Evolutionary conservation across 164 flowering plant genomes (phyloP).

Genomic region (Nymphaea colorata): DNA sequence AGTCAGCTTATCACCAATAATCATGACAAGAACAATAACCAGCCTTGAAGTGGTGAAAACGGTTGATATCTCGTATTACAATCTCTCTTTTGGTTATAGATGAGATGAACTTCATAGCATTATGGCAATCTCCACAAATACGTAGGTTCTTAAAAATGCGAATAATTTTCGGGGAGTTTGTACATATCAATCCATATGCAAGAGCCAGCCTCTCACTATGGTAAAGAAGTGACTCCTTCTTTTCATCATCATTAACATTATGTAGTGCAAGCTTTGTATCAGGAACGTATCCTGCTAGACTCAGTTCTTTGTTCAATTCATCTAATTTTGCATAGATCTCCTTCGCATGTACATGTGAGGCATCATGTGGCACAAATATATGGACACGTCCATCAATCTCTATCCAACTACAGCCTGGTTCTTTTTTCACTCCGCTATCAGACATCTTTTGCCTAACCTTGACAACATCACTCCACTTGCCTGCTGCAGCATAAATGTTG

Average conservation of each 20-base stretch:
- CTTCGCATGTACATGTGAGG: conserved; percentile 30
- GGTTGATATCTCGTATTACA: conserved; percentile 28
- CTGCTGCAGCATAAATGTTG: conserved; percentile 40
- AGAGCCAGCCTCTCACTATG: conserved; percentile 54
- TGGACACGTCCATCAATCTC: conserved; percentile 36
- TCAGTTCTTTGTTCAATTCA: conserved; percentile 21
- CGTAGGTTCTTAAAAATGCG: conserved; percentile 39
- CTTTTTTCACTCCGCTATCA: conserved; percentile 36
- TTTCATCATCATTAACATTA: conserved; percentile 25
- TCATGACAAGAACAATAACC: conserved; percentile 43
- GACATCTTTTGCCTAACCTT: conserved; percentile 33
- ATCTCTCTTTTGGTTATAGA: conserved; percentile 23
- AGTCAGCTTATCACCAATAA: conserved; percentile 23
- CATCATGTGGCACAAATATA: conserved; percentile 37
- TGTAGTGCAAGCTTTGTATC: conserved; percentile 31
- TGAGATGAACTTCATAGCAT: conserved; percentile 36
- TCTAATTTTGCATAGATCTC: conserved; percentile 35
- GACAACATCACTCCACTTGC: conserved; percentile 43
- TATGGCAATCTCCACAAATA: conserved; percentile 39
- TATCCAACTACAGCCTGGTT: conserved; percentile 64
- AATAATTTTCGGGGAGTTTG: conserved; percentile 13
- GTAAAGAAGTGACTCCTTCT: conserved; percentile 25
- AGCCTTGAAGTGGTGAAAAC: conserved; percentile 37
- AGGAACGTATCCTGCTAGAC: conserved; percentile 31
- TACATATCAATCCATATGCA: conserved; percentile 34